Base-by-base conservation (phyloP, 495 filamentous ascomycete species). In the Aspergillus ellipticus region DNA sequence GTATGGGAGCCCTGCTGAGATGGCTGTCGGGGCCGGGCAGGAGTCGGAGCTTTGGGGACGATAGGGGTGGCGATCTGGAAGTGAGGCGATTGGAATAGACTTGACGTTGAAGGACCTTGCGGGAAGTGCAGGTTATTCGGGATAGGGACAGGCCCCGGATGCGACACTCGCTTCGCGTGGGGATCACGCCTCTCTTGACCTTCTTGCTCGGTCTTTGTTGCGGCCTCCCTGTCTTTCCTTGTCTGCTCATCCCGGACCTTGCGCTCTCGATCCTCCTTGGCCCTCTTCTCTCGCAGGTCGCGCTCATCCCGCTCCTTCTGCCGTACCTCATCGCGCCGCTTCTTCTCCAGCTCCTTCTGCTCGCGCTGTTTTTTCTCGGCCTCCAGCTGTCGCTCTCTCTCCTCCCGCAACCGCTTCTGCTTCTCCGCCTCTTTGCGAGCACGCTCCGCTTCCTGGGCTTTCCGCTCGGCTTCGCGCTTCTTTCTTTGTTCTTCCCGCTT, bases 381-480 rank as follows among this genome's bases (percentile, higher is more conserved):
- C 62, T 95, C 91, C 6, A 84, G 86, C 63, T 89, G 89, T 21
- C 85, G 85, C 56, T 96, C 91, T 53, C 90, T 84, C 59, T 90
- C 87, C 66, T 97, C 93, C 52, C 88, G 87, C 26, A 86, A 73
- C 42, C 88, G 85, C 58, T 85, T 83, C 59, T 87, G 84, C 64
- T 87, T 88, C 66, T 92, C 92, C 0, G 82, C 84, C 65, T 96
- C 90, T 65, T 89, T 91, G 54, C 84, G 81, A 46, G 82, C 75
- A 24, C 87, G 85, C 60, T 96, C 94, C 62, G 96, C 93, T 54
- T 96, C 89, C 62, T 89, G 87, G 24, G 88, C 89, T 71, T 89
- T 95, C 60, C 87, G 89, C 68, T 95, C 90, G n/a, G 89, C 87
- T 62, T 98, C 94, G 58, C 86, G 89, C 74, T 92, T 93, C 79